Evolutionary conservation across 768 basidiomycete species (phyloP), one percentile per base, ranked within the genome.

Genomic region (Serendipita sp.): DNA sequence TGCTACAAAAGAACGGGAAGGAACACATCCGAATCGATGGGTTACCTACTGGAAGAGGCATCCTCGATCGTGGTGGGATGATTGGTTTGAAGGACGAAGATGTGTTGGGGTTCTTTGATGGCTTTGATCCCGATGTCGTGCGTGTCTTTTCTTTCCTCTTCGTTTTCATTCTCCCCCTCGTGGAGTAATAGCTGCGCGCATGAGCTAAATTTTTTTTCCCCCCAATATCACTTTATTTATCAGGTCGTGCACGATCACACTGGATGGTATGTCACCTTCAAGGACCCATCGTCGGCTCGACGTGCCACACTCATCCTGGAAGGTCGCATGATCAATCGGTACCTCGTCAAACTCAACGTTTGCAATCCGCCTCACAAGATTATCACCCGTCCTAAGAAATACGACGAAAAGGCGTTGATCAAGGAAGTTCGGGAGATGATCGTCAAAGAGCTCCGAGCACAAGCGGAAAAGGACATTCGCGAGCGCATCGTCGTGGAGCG

Each of bases 241-340:
- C 24, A 90, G 88, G 79, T 93, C 32, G 76, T 92, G 1, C 81
- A 82, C 67, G 88, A 88, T 71, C 79, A 81, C 62, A 74, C 75
- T 1, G 87, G 85, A 8, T 86, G 89, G 79, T 94, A 92, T 71
- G 80, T 93, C 67, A 88, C 91, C 2, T 97, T 96, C 72, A 70
- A 76, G 18, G 81, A 82, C 3, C 71, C 77, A 1, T 81, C 81
- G 64, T 72, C 80, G 0, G 92, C 92, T 0, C 77, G 83, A 3
- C 78, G 86, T 2, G 88, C 90, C 0, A 79, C 79, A 7, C 80
- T 82, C 68, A 84, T 89, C 2, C 80, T 93, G 35, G 70, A 76
- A 47, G 65, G 67, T 1, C 69, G 67, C 4, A 63, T 64, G 5
- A 46, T 74, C 30, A 68, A 41, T 13, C 72, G 72, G 13, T 68